Conservation (phyloP, 441 rosid species). For the Mallotus japonicus region DNA sequence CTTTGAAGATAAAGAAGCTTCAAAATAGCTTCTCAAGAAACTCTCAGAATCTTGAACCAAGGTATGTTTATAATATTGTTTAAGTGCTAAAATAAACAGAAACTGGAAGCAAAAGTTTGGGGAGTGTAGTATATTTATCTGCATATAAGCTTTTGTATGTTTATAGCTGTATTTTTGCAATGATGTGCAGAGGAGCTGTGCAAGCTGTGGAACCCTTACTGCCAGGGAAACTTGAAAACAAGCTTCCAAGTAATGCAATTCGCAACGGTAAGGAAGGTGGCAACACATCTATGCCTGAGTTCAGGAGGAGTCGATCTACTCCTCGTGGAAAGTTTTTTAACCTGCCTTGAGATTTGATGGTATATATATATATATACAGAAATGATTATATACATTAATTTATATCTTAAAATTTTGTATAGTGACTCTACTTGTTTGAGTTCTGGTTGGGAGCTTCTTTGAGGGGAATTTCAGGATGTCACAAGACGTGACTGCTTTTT, state of each 20-base stretch:
- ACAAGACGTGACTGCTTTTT: slow-evolving; percentile 12
- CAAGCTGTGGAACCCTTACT: slow-evolving; percentile 44
- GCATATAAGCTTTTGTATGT: not conserved
- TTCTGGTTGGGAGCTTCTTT: slow-evolving; percentile 17
- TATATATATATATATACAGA: not conserved
- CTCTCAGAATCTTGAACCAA: slow-evolving; percentile 57
- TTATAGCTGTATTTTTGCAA: not conserved
- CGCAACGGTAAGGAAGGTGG: slow-evolving; percentile 51
- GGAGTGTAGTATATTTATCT: not conserved
- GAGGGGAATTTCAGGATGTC: slow-evolving; percentile 15
- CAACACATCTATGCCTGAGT: slow-evolving; percentile 51
- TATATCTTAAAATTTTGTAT: slow-evolving; percentile 33
- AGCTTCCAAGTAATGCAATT: slow-evolving; percentile 34
- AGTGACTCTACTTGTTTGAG: slow-evolving; percentile 30
- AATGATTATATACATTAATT: slow-evolving; percentile 10
- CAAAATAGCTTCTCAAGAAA: slow-evolving; percentile 50
- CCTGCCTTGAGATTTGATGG: slow-evolving; percentile 44
- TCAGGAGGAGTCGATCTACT: slow-evolving; percentile 76
- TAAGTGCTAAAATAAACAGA: not conserved
- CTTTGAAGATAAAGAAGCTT: slow-evolving; percentile 46
- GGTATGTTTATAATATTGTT: slow-evolving; percentile 35
- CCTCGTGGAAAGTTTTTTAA: slow-evolving; percentile 71
- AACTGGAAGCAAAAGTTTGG: too few relatives aligned
- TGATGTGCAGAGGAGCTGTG: slow-evolving; percentile 42
- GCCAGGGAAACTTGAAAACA: slow-evolving; percentile 44